These are phyloP conservation scores for Diplodia scrobiculata DNA, from an alignment of 2,329 filamentous ascomycete species.

Conservation along the genomic window DNA sequence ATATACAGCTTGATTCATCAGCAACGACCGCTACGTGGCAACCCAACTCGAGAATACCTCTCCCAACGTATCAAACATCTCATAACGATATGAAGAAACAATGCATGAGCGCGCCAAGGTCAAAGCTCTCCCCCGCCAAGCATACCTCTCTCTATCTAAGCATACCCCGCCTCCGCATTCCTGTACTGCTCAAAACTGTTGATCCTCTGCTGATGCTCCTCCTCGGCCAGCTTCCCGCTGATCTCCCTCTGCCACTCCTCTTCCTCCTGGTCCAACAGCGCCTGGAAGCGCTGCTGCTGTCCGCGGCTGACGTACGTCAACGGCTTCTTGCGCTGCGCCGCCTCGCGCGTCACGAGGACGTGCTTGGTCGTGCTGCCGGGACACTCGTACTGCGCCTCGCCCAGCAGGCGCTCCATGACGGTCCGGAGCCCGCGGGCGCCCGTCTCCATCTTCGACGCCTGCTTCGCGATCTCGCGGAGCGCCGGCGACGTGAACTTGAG, in stretches of 20 bases:
- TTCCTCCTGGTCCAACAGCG: conserved; percentile 49
- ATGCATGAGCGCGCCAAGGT: not conserved
- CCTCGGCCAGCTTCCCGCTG: not conserved
- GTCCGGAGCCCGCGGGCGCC: conserved; percentile 59
- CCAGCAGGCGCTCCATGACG: conserved; percentile 52
- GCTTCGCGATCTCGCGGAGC: conserved; percentile 77
- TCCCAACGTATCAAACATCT: not conserved
- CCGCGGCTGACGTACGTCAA: conserved; percentile 51
- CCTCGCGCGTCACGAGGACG: conserved; percentile 51
- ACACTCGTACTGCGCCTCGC: conserved; percentile 52
- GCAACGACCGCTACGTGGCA: not conserved
- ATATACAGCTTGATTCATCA: not conserved
- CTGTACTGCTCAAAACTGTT: conserved; percentile 23
- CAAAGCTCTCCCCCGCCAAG: no score
- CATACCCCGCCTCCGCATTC: conserved; percentile 14
- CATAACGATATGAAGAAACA: not conserved
- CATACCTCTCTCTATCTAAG: not conserved
- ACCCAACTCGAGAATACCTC: not conserved
- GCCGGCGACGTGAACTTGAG: conserved; percentile 81
- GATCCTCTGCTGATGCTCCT: conserved; percentile 11
- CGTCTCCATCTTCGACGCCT: conserved; percentile 68
- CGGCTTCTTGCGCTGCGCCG: conserved; percentile 47
- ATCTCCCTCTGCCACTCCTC: conserved; percentile 50
- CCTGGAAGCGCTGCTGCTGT: conserved; percentile 46
- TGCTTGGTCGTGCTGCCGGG: conserved; percentile 52